These are phyloP conservation scores for Acacia acuminata DNA, from an alignment of 306 rosid species.

Conservation along the genomic window DNA sequence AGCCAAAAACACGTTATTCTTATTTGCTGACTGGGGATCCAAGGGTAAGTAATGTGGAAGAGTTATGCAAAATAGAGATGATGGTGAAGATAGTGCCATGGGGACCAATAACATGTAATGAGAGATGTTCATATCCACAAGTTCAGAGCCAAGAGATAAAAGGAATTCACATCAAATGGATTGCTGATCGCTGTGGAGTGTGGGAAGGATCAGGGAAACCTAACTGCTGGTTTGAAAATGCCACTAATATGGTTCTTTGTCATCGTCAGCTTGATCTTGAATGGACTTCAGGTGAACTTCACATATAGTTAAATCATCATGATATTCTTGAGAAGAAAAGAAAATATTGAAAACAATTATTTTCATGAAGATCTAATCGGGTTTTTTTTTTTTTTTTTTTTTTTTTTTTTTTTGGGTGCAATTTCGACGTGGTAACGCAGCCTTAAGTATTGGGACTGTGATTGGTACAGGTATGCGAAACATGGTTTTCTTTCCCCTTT, in stretches of 20 bases:
- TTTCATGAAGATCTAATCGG: not conserved
- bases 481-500: not conserved
- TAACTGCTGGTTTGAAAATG: not conserved
- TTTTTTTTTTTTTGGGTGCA: too few relatives aligned
- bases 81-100: not conserved
- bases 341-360: not conserved
- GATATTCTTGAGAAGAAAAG: too few relatives aligned
- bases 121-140: not conserved
- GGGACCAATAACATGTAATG: not conserved
- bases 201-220: not conserved
- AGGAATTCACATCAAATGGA: slow-evolving; percentile 20
- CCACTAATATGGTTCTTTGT: slow-evolving; percentile 15
- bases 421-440: not conserved
- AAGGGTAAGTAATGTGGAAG: not conserved
- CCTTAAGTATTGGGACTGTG: fast-evolving
- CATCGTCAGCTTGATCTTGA: not conserved
- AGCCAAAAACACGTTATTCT: not conserved
- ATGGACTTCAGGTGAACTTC: not conserved
- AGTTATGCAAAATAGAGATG: slow-evolving; percentile 1
- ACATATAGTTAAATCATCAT: too few relatives aligned
- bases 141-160: not conserved
- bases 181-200: not conserved
- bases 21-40: not conserved
- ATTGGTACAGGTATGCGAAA: not conserved
- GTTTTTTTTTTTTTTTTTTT: too few relatives aligned